Evolutionary conservation across 495 filamentous ascomycete genomes (phyloP).

Genomic region (Beverwykella pulmonaria): DNA sequence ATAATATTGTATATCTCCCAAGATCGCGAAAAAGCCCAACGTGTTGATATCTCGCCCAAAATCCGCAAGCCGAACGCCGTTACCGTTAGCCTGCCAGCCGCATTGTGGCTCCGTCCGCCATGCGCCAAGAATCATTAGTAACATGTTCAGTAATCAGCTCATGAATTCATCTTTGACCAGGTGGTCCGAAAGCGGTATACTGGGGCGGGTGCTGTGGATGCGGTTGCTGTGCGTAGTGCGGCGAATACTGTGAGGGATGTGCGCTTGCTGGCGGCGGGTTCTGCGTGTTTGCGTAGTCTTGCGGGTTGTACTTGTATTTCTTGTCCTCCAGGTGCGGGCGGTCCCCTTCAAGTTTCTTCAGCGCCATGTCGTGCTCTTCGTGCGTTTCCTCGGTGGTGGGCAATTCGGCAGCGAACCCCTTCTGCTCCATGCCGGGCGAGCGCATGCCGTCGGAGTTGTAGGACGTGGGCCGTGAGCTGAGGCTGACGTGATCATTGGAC

Average conservation of each 20-base stretch:
- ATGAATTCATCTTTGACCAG: conserved; percentile 1
- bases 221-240: background rate
- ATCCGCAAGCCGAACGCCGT: background rate
- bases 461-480: conserved; percentile 36
- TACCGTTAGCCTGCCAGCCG: background rate
- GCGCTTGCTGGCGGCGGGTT: background rate
- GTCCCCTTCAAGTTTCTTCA: conserved; percentile 8
- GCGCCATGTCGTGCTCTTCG: conserved; percentile 24
- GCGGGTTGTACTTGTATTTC: conserved; percentile 35
- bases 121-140: background rate
- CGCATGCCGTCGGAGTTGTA: conserved; percentile 38
- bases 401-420: conserved; percentile 36
- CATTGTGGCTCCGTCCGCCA: background rate
- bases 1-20: too few relatives aligned
- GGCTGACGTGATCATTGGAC: conserved; percentile 22
- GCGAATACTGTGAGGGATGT: background rate
- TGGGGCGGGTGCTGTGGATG: background rate
- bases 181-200: background rate
- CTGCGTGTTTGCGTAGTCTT: conserved; percentile 13
- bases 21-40: too few relatives aligned
- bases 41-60: background rate
- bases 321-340: conserved; percentile 8
- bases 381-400: conserved; percentile 33
- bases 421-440: conserved; percentile 39
- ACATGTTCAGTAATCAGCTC: background rate